Percentiles rank a stretch among this genome's conserved stretches.
phyloP scores from a whole-genome alignment of 2,329 filamentous ascomycete genomes.

The Magnaporthales sp. region DNA sequence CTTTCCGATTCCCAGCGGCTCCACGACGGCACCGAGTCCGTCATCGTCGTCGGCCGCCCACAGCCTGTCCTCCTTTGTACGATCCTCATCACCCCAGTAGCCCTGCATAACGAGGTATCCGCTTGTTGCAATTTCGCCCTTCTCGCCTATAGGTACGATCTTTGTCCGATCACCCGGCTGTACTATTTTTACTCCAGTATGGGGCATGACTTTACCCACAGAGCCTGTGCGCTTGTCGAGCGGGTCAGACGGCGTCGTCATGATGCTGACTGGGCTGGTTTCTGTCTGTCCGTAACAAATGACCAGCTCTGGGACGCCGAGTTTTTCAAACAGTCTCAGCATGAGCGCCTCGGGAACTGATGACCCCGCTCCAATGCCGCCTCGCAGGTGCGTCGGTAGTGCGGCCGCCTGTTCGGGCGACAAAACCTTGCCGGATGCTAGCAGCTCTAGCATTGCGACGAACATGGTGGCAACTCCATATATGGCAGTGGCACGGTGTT shows the following conservation, averaged over 20 bases:
- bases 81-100: slow-evolving; percentile 69
- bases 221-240: slow-evolving; percentile 62
- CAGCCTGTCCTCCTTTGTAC: slow-evolving; percentile 58
- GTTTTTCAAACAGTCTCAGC: slow-evolving; percentile 59
- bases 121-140: slow-evolving; percentile 73
- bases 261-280: slow-evolving; percentile 67
- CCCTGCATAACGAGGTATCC: slow-evolving; percentile 89
- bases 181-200: slow-evolving; percentile 71
- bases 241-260: slow-evolving; percentile 74
- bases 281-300: slow-evolving; percentile 98
- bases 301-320: slow-evolving; percentile 75
- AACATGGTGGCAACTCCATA: slow-evolving; percentile 97
- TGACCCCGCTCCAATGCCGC: slow-evolving; percentile 86
- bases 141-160: slow-evolving; percentile 54
- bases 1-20: slow-evolving; percentile 11
- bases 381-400: slow-evolving; percentile 46
- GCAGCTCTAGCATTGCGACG: slow-evolving; percentile 71
- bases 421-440: slow-evolving; percentile 36
- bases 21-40: slow-evolving; percentile 1
- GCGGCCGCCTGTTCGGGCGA: slow-evolving; percentile 11
- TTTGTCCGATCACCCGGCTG: slow-evolving; percentile 49
- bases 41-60: slow-evolving; percentile 22
- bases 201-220: slow-evolving; percentile 76
- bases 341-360: slow-evolving; percentile 80
- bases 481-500: slow-evolving; percentile 51